Conservation (phyloP, 345 rosid species). For the Angophora floribunda region DNA sequence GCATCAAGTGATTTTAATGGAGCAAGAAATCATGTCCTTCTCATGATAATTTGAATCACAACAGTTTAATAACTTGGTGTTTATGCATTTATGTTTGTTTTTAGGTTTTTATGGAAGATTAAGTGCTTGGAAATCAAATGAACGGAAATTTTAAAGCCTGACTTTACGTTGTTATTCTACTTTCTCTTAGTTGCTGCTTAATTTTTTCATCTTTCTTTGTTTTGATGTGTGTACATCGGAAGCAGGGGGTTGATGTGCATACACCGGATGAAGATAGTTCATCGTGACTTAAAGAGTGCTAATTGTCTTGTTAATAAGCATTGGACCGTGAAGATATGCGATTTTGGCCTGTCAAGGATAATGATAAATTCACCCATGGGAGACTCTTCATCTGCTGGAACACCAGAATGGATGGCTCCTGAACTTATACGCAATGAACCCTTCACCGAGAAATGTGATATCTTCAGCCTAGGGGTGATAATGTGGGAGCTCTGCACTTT, state of each 20-base stretch:
- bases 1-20: background rate
- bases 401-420: slow-evolving; percentile 99
- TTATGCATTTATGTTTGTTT: background rate
- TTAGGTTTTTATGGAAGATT: background rate
- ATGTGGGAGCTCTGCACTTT: slow-evolving; percentile 98
- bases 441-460: slow-evolving; percentile 93
- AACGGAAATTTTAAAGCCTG: background rate
- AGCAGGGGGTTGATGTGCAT: slow-evolving; percentile 99
- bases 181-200: background rate
- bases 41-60: background rate
- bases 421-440: slow-evolving; percentile 89
- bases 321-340: slow-evolving; percentile 89
- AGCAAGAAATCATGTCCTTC: background rate
- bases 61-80: background rate
- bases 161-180: background rate
- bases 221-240: background rate
- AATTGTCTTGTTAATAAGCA: slow-evolving; percentile 92
- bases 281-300: slow-evolving; percentile 81
- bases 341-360: slow-evolving; percentile 93
- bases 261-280: slow-evolving; percentile 94
- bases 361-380: slow-evolving; percentile 61
- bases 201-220: background rate
- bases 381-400: slow-evolving; percentile 88
- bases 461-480: slow-evolving; percentile 95
- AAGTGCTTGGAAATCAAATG: background rate